Conservation (phyloP, 805 yeast species). For the Barnettozyma pratensis region DNA sequence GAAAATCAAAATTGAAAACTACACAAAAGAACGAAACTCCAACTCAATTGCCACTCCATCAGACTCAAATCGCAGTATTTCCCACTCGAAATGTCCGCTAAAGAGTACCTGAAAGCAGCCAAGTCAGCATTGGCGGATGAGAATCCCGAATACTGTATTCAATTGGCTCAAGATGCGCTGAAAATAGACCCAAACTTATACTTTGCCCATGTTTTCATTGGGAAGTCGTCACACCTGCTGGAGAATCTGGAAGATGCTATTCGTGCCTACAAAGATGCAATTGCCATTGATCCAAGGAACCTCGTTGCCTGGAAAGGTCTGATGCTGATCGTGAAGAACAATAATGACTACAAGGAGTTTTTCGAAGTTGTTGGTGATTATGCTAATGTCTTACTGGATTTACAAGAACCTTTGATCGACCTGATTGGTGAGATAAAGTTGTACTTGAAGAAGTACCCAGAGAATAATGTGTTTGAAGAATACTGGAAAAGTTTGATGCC, state of each 20-base stretch:
- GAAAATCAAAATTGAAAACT: too few species aligned
- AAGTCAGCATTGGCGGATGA: conserved; percentile 45
- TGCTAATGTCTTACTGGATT: conserved; percentile 35
- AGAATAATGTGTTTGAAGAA: conserved; percentile 34
- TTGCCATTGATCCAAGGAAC: conserved; percentile 43
- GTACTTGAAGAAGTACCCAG: conserved; percentile 34
- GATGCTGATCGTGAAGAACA: conserved; percentile 37
- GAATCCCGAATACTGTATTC: conserved; percentile 60
- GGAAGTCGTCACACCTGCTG: conserved; percentile 56
- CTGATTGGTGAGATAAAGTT: conserved; percentile 40
- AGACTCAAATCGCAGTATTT: not conserved
- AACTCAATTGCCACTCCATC: not conserved
- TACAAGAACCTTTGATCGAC: conserved; percentile 45
- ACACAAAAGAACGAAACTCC: too few species aligned
- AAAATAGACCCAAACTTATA: conserved; percentile 51
- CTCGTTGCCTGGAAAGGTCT: conserved; percentile 81
- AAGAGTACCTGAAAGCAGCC: conserved; percentile 42
- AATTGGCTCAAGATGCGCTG: conserved; percentile 49
- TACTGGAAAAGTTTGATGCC: conserved; percentile 53
- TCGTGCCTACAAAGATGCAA: conserved; percentile 43
- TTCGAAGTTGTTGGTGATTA: conserved; percentile 44
- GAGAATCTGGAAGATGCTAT: conserved; percentile 36
- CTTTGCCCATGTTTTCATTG: conserved; percentile 65
- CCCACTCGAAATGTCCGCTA: conserved; percentile 27
- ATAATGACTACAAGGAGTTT: conserved; percentile 36